phyloP scores from a whole-genome alignment of 2,329 filamentous ascomycete species.

The Colletotrichum tropicicola region DNA sequence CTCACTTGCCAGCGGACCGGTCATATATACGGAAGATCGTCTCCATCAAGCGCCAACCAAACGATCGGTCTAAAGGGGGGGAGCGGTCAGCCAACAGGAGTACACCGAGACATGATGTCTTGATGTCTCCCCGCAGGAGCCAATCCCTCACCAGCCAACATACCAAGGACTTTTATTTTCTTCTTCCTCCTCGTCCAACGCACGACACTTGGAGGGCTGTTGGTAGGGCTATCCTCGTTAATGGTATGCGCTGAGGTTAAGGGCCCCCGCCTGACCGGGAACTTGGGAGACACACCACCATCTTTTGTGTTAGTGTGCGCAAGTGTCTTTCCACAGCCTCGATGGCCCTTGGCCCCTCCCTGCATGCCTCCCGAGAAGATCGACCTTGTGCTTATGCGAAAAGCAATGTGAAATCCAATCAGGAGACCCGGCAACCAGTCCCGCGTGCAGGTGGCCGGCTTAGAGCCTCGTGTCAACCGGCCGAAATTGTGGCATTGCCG shows the following conservation, averaged over 20 bases:
- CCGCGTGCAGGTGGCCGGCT: constrained; percentile 10
- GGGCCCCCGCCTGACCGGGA: constrained; percentile 22
- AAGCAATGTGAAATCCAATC: constrained; percentile 25
- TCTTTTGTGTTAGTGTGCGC: constrained; percentile 23
- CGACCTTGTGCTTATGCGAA: constrained; percentile 22
- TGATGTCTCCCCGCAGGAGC: constrained; percentile 15
- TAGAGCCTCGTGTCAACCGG: constrained; percentile 29
- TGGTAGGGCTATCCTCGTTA: constrained; percentile 29
- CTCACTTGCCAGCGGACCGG: constrained; percentile 2
- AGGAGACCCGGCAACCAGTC: constrained; percentile 6
- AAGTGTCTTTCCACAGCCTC: constrained; percentile 26
- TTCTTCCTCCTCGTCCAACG: constrained; percentile 21
- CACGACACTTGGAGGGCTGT: constrained; percentile 6
- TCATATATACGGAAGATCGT: constrained; percentile 23
- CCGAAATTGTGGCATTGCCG: constrained; percentile 27
- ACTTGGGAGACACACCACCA: constrained; percentile 29
- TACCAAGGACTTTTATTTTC: constrained; percentile 15
- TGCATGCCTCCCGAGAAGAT: constrained; percentile 29
- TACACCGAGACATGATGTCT: constrained; percentile 25
- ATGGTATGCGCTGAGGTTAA: constrained; percentile 12
- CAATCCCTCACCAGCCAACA: constrained; percentile 27
- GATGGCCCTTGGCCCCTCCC: constrained; percentile 15
- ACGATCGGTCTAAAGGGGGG: constrained; percentile 13
- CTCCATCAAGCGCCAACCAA: constrained; percentile 1
- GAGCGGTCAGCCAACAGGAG: constrained; percentile 25